Percentiles rank a stretch among this genome's conserved stretches.
Conservation (phyloP, 1,139 yeast species). For the Suhomyces yuchorum region DNA sequence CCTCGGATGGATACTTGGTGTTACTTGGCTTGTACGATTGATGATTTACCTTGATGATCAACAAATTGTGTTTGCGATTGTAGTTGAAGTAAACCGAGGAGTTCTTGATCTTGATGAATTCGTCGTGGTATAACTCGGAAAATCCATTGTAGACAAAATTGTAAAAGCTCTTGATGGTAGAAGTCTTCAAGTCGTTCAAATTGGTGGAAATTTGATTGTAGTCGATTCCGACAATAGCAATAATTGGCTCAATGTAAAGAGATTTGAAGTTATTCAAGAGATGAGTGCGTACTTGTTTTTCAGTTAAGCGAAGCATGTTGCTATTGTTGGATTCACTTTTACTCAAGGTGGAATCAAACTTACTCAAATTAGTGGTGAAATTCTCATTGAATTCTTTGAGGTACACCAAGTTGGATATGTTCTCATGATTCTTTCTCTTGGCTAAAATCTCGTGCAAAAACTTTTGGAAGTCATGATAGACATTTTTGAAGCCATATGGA, state of each 20-base stretch:
- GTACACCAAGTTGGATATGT: constrained; percentile 35
- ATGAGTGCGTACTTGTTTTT: constrained; percentile 40
- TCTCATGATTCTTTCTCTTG: constrained; percentile 23
- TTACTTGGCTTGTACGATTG: constrained; percentile 19
- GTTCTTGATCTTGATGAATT: constrained; percentile 22
- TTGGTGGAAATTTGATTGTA: constrained; percentile 39
- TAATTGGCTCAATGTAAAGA: constrained; percentile 44
- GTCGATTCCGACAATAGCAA: constrained; percentile 37
- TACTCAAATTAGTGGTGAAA: constrained; percentile 33
- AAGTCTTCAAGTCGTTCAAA: constrained; percentile 29
- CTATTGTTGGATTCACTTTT: constrained; percentile 26
- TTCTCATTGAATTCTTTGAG: constrained; percentile 40
- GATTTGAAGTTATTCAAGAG: constrained; percentile 39
- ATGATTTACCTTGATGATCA: constrained; percentile 34
- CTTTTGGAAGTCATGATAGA: constrained; percentile 39
- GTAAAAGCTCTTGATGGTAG: constrained; percentile 31
- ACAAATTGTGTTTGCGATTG: constrained; percentile 28
- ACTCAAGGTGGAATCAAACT: constrained; percentile 15
- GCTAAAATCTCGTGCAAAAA: constrained; percentile 33
- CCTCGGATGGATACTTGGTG: constrained; percentile 18
- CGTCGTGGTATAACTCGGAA: constrained; percentile 10
- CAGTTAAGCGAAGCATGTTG: constrained; percentile 19
- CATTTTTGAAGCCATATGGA: constrained; percentile 39
- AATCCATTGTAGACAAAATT: constrained; percentile 14
- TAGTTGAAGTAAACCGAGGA: constrained; percentile 32